These are phyloP conservation scores for Yamadazyma kanchanaburiensis DNA, from an alignment of 1,139 yeast genomes.

Conservation along the genomic window DNA sequence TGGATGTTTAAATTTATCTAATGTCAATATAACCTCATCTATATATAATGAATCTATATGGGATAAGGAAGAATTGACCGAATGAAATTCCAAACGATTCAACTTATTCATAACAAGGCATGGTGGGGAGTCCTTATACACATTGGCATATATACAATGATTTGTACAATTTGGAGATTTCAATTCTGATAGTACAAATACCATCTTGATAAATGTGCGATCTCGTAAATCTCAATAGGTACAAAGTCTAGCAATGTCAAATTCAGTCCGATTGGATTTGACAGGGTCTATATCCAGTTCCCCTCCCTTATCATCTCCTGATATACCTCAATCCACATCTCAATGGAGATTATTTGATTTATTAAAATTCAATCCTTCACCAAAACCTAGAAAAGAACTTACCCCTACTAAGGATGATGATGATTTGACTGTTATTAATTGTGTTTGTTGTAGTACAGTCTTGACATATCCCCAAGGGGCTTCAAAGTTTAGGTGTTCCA, in stretches of 20 bases:
- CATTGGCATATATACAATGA: conserved; percentile 13
- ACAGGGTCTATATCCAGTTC: too few relatives aligned
- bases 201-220: too few relatives aligned
- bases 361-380: conserved; percentile 13
- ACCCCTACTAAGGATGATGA: conserved; percentile 6
- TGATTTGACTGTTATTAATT: conserved; percentile 20
- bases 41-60: conserved; percentile 12
- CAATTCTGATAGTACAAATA: conserved; percentile 19
- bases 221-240: too few relatives aligned
- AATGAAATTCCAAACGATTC: conserved; percentile 17
- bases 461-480: conserved; percentile 47
- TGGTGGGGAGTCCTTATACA: conserved; percentile 7
- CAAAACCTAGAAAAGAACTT: conserved; percentile 6
- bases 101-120: conserved; percentile 18
- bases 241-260: too few relatives aligned
- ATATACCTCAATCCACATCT: conserved; percentile 12
- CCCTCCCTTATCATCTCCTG: conserved; percentile 14
- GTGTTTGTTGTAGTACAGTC: conserved; percentile 61
- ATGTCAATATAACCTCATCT: conserved; percentile 16
- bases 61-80: conserved; percentile 3
- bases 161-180: conserved; percentile 15
- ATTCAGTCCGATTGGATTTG: too few relatives aligned
- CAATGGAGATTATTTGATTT: conserved; percentile 23
- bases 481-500: conserved; percentile 52
- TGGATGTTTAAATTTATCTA: conserved; percentile 13